A percentile compares a stretch with the other conserved stretches of the same genome.
These are phyloP conservation scores for Eragrostis tef DNA, from an alignment of 202 grass and related monocot species.

Conservation along the genomic window DNA sequence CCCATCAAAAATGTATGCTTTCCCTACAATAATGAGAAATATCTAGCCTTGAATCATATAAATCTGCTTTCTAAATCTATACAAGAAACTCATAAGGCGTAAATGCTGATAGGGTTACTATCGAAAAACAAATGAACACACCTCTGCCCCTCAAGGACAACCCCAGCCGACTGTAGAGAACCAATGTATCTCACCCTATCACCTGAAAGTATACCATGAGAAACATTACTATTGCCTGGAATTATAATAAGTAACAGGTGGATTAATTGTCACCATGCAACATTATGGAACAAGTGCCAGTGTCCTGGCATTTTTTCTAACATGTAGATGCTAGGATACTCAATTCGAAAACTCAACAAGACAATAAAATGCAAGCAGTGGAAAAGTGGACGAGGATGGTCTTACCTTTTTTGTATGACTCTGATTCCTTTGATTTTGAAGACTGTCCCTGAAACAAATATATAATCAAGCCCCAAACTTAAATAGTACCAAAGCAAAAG, in stretches of 20 bases:
- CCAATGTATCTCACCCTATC: conserved; percentile 93
- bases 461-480: neutral
- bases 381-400: conserved; percentile 6
- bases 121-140: conserved; percentile 17
- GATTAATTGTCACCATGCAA: conserved; percentile 16
- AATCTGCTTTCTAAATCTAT: neutral
- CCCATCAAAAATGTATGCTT: conserved; percentile 22
- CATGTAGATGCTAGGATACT: conserved; percentile 11
- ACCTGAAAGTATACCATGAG: conserved; percentile 65
- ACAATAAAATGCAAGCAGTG: neutral
- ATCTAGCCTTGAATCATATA: conserved; percentile 7
- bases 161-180: conserved; percentile 36
- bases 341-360: neutral
- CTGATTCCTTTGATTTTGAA: conserved; percentile 77
- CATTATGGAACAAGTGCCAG: conserved; percentile 17
- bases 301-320: neutral
- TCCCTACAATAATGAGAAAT: neutral
- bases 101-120: too few species aligned
- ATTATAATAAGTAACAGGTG: too few species aligned
- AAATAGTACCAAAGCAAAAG: conserved; percentile 12
- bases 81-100: neutral
- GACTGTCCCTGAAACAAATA: conserved; percentile 70
- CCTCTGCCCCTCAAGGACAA: conserved; percentile 55
- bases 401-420: conserved; percentile 72
- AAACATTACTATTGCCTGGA: conserved; percentile 46